Evolutionary conservation across 2,329 filamentous ascomycete species (phyloP).

Genomic region (Alternaria sp.): DNA sequence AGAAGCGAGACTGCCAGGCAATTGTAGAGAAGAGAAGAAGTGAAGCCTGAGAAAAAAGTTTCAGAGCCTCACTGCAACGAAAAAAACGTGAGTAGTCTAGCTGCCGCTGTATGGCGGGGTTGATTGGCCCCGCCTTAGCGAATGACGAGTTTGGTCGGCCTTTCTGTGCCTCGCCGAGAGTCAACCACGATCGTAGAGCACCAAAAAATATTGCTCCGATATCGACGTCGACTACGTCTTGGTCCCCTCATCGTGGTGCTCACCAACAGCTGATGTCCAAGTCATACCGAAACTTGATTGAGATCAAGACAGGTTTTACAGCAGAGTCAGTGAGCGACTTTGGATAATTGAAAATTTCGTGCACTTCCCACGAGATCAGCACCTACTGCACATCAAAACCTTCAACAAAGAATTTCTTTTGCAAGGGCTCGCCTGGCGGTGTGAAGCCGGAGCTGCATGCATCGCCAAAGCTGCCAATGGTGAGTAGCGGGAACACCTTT

Average conservation of each 20-base stretch:
- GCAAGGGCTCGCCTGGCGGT: conserved; percentile 17
- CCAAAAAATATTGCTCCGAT: not conserved
- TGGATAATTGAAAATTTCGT: not conserved
- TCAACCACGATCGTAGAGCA: not conserved
- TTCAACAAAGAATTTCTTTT: not conserved
- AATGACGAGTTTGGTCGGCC: conserved; percentile 12
- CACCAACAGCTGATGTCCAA: not conserved
- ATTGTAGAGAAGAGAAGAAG: conserved; percentile 36
- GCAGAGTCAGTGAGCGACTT: not conserved
- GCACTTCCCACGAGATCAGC: not conserved
- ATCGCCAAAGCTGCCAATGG: conserved; percentile 34
- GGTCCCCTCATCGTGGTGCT: not conserved
- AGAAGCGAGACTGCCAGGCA: conserved; percentile 44
- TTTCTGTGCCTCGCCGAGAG: conserved; percentile 7
- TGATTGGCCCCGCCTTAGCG: conserved; percentile 19
- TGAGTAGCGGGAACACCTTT: conserved; percentile 15
- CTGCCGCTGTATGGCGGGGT: conserved; percentile 20
- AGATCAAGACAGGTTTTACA: not conserved
- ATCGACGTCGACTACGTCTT: not conserved
- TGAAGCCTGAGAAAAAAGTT: conserved; percentile 25
- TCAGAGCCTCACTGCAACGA: conserved; percentile 12
- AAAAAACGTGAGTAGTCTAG: conserved; percentile 18
- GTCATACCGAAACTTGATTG: not conserved
- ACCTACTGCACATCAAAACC: not conserved
- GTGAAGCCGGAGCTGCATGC: conserved; percentile 6